phyloP scores from a whole-genome alignment of 2,329 filamentous ascomycete species.

The Penicillium sp. region DNA sequence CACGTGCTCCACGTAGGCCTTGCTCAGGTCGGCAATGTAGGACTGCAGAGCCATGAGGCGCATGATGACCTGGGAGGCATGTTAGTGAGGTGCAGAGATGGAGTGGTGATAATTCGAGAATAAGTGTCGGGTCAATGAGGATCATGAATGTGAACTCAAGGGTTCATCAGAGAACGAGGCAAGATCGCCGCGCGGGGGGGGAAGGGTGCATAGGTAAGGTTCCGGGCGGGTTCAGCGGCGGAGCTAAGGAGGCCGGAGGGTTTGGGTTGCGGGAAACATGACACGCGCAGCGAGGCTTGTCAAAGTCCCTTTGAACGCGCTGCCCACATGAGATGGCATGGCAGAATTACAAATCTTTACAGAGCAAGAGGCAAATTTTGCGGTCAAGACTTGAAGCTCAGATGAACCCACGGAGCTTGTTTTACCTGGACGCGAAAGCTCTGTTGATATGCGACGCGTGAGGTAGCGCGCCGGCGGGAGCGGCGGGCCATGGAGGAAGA shows the following conservation, averaged over 20 bases:
- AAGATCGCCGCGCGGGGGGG: background rate
- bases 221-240: background rate
- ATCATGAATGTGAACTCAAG: background rate
- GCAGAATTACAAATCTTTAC: constrained; percentile 2
- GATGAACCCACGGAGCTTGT: background rate
- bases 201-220: background rate
- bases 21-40: constrained; percentile 76
- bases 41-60: constrained; percentile 78
- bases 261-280: background rate
- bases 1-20: constrained; percentile 85
- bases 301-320: background rate
- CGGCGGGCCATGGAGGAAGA: constrained; percentile 9
- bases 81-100: constrained; percentile 29
- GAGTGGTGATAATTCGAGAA: background rate
- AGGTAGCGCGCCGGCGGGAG: constrained; percentile 13
- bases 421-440: constrained; percentile 9
- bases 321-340: background rate
- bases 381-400: constrained; percentile 9
- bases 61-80: constrained; percentile 65
- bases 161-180: background rate
- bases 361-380: background rate
- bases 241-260: background rate
- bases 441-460: constrained; percentile 30
- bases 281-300: constrained; percentile 2
- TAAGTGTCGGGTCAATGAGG: background rate